Conservation (phyloP, 1,284 basidiomycete species). For the Flammula alnicola region DNA sequence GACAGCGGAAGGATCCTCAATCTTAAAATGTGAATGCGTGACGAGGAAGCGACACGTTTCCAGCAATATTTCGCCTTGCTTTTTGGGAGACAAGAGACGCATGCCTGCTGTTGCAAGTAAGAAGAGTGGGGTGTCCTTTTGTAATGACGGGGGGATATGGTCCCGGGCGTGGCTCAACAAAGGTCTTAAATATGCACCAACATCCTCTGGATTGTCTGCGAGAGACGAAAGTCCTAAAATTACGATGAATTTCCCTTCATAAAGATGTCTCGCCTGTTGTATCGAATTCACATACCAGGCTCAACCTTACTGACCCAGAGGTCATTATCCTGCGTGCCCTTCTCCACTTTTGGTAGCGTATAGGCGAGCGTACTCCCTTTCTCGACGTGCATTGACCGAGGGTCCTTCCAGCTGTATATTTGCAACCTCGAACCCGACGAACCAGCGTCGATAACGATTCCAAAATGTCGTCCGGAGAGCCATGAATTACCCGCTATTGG, state of each 20-base stretch:
- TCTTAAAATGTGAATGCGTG: constrained; percentile 74
- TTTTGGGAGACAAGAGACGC: constrained; percentile 78
- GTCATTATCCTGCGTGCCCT: constrained; percentile 81
- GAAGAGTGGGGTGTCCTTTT: constrained; percentile 88
- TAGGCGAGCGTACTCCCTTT: constrained; percentile 50
- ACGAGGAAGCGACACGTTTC: constrained; percentile 82
- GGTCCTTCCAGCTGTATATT: constrained; percentile 96
- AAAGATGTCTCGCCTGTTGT: neutral
- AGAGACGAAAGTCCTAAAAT: constrained; percentile 86
- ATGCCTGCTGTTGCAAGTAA: constrained; percentile 97
- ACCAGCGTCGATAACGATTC: constrained; percentile 97
- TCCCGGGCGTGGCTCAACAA: constrained; percentile 84
- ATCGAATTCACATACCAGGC: constrained; percentile 71
- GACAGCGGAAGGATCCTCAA: constrained; percentile 62
- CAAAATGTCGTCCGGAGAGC: constrained; percentile 84
- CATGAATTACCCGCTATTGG: constrained; percentile 70
- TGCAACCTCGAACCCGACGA: constrained; percentile 96
- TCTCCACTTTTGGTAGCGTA: constrained; percentile 85
- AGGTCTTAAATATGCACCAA: constrained; percentile 80
- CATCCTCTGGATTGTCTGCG: constrained; percentile 68
- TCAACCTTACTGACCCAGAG: constrained; percentile 93
- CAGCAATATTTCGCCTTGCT: constrained; percentile 76
- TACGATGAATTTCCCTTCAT: constrained; percentile 8
- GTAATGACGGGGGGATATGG: constrained; percentile 85
- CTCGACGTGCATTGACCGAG: constrained; percentile 55